phyloP scores from a whole-genome alignment of 495 filamentous ascomycete genomes.

The Physcia stellaris region DNA sequence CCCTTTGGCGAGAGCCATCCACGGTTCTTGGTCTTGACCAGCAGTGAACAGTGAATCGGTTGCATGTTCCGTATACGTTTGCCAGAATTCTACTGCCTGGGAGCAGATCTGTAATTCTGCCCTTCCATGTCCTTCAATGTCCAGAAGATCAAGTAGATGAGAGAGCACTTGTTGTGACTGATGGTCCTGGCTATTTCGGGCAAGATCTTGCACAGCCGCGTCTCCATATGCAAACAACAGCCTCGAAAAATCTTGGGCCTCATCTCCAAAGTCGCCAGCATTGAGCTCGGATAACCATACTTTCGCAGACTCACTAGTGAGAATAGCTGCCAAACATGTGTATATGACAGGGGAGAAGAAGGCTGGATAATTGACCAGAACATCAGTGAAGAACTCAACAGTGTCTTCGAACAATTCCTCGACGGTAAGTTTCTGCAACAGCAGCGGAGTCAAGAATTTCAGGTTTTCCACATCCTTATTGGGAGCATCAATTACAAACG shows the following conservation, averaged over 20 bases:
- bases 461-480: slow-evolving; percentile 43
- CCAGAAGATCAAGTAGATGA: slow-evolving; percentile 50
- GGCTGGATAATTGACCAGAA: slow-evolving; percentile 46
- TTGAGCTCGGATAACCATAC: slow-evolving; percentile 32
- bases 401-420: slow-evolving; percentile 42
- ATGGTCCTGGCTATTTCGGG: slow-evolving; percentile 16
- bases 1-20: slow-evolving; percentile 19
- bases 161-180: slow-evolving; percentile 2
- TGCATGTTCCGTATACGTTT: slow-evolving; percentile 46
- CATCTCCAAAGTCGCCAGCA: slow-evolving; percentile 46
- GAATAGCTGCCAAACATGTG: slow-evolving; percentile 36
- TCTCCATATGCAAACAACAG: slow-evolving; percentile 59
- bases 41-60: slow-evolving; percentile 21
- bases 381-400: slow-evolving; percentile 50
- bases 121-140: slow-evolving; percentile 56
- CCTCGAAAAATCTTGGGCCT: slow-evolving; percentile 53
- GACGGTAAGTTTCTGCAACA: slow-evolving; percentile 40
- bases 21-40: slow-evolving; percentile 24
- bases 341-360: slow-evolving; percentile 47
- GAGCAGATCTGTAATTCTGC: slow-evolving; percentile 67
- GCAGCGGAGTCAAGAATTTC: slow-evolving; percentile 36
- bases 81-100: slow-evolving; percentile 76
- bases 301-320: slow-evolving; percentile 41
- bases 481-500: slow-evolving; percentile 36
- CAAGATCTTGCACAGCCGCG: slow-evolving; percentile 38